phyloP scores from a whole-genome alignment of 2,329 filamentous ascomycete genomes.

The Rhytidhysteron rufulum region DNA sequence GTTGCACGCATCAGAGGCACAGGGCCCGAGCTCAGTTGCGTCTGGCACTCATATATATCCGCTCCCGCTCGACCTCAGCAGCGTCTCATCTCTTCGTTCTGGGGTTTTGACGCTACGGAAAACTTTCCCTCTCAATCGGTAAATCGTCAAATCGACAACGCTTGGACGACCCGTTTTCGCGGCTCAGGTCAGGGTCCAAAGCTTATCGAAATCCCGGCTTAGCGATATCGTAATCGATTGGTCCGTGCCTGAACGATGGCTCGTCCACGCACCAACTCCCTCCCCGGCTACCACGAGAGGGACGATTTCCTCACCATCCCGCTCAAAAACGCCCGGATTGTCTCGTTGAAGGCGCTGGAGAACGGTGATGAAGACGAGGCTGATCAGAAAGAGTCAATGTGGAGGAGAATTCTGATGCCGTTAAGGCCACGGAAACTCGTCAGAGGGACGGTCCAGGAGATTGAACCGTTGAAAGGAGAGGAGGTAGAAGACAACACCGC shows the following conservation, averaged over 20 bases:
- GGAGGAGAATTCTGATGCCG: conserved; percentile 26
- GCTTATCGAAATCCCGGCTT: too few relatives aligned
- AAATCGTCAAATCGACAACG: too few relatives aligned
- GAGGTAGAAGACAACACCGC: not conserved
- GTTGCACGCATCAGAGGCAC: too few relatives aligned
- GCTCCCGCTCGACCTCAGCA: too few relatives aligned
- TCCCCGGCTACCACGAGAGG: not conserved
- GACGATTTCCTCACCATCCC: conserved; percentile 17
- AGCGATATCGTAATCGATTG: not conserved
- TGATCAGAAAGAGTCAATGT: conserved; percentile 13
- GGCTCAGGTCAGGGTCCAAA: too few relatives aligned
- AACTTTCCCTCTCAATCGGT: too few relatives aligned
- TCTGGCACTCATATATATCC: too few relatives aligned
- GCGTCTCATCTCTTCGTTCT: too few relatives aligned
- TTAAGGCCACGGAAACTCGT: conserved; percentile 3
- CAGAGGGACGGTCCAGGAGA: not conserved
- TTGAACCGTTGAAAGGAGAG: not conserved
- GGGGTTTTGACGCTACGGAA: too few relatives aligned
- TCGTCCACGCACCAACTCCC: conserved; percentile 10
- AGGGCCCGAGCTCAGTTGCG: too few relatives aligned
- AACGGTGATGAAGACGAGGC: conserved; percentile 20
- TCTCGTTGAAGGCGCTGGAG: conserved; percentile 19
- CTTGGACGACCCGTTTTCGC: too few relatives aligned
- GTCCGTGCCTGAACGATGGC: not conserved
- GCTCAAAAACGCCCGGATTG: conserved; percentile 10